These are phyloP conservation scores for Hemisphaericaspora xylanilytica DNA, from an alignment of 1,139 yeast genomes.

Conservation along the genomic window DNA sequence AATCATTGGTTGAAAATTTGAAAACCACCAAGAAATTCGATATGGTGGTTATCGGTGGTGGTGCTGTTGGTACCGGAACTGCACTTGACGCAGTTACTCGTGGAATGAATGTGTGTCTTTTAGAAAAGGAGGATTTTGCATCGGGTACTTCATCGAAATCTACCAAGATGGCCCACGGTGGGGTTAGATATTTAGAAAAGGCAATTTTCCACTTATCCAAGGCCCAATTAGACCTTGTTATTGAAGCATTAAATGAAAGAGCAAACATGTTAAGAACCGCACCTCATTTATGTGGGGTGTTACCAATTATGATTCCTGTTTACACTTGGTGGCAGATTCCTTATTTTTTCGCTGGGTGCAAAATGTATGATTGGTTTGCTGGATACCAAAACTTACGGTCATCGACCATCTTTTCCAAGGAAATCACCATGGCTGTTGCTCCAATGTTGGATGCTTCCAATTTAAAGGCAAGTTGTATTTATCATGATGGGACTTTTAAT, in stretches of 20 bases:
- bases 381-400: slow-evolving; percentile 82
- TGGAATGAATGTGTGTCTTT: slow-evolving; percentile 83
- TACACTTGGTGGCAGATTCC: slow-evolving; percentile 97
- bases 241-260: slow-evolving; percentile 92
- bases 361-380: slow-evolving; percentile 90
- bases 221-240: slow-evolving; percentile 87
- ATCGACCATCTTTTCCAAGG: slow-evolving; percentile 70
- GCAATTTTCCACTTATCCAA: slow-evolving; percentile 90
- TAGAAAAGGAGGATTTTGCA: slow-evolving; percentile 88
- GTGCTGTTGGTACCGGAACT: slow-evolving; percentile 93
- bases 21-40: slow-evolving; percentile 58
- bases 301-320: slow-evolving; percentile 94
- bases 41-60: slow-evolving; percentile 86
- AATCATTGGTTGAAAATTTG: slow-evolving; percentile 31
- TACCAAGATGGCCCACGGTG: slow-evolving; percentile 98
- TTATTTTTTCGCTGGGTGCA: slow-evolving; percentile 88
- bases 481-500: slow-evolving; percentile 93
- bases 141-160: slow-evolving; percentile 91
- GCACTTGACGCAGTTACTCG: slow-evolving; percentile 91
- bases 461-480: slow-evolving; percentile 87
- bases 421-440: slow-evolving; percentile 70
- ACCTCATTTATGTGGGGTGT: slow-evolving; percentile 82
- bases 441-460: slow-evolving; percentile 83
- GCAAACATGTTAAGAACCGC: slow-evolving; percentile 88
- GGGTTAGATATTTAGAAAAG: slow-evolving; percentile 92